phyloP scores from a whole-genome alignment of 2,329 filamentous ascomycete genomes.

The Didymella segeticola region DNA sequence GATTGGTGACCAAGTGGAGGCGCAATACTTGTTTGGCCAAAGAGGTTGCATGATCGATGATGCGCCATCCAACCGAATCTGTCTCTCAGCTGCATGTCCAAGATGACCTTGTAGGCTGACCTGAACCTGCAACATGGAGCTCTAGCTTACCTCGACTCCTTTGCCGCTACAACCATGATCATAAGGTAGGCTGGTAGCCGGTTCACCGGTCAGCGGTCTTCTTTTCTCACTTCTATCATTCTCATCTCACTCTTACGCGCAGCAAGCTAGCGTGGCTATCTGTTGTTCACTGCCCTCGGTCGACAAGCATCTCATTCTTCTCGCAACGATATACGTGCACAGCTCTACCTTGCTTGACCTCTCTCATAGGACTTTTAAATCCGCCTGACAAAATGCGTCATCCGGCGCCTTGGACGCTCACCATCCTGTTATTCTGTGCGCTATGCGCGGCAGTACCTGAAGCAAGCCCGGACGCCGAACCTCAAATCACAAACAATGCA shows the following conservation, averaged over 20 bases:
- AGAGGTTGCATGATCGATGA: slow-evolving; percentile 20
- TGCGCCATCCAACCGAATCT: slow-evolving; percentile 26
- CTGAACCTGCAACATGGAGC: slow-evolving; percentile 36
- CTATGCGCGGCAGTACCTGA: slow-evolving; percentile 32
- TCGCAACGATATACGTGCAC: not conserved
- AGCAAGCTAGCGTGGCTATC: not conserved
- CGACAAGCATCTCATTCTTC: not conserved
- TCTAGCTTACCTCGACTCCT: slow-evolving; percentile 30
- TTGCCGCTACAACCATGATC: slow-evolving; percentile 29
- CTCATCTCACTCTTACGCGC: not conserved
- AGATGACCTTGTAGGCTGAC: slow-evolving; percentile 41
- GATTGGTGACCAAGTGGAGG: not conserved
- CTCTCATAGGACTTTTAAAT: not conserved
- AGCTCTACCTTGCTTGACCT: not conserved
- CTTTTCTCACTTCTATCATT: slow-evolving; percentile 11
- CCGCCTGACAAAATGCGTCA: not conserved
- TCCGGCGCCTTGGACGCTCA: not conserved
- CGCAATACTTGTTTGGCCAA: not conserved
- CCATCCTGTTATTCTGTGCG: slow-evolving; percentile 1
- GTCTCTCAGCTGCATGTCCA: slow-evolving; percentile 29
- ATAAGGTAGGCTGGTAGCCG: slow-evolving; percentile 33
- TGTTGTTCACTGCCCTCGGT: not conserved
- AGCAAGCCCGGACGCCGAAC: slow-evolving; percentile 35
- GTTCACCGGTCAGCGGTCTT: slow-evolving; percentile 21
- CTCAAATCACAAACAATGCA: slow-evolving; percentile 46